Evolutionary conservation across 805 yeast genomes (phyloP), one percentile per base, ranked within the genome.

Genomic region (Candida xiaguanensis): DNA sequence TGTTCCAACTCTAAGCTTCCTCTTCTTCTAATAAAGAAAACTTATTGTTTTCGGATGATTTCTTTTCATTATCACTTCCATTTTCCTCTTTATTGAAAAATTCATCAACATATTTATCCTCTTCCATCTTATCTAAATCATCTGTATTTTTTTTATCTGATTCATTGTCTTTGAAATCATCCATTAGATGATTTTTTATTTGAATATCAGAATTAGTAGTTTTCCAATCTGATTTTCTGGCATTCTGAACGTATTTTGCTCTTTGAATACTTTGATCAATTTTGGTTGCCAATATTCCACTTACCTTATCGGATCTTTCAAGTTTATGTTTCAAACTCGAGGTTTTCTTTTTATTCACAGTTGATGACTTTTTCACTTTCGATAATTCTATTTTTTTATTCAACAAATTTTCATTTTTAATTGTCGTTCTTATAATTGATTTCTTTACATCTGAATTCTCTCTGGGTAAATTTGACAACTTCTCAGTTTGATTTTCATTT

Each of bases 221-320:
- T 36, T 82, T 89, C 93, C 91, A 84, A 12, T 78, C 82, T 0
- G 85, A 63, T 56, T 82, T 83, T 58, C 93, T 71, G 8, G 82
- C 69, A 15, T 58, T 63, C 49, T 77, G 82, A 20, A 83, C 78
- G 48, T 67, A 75, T 49, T 70, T 80, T 16, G 86, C 81, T 52
- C 87, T 73, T 34, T 72, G 71, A 19, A 80, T 74, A 47, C 87
- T 78, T 48, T 77, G 78, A 46, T 75, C 75, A 29, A 83, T 81
- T 55, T 82, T 84, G 31, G 75, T 72, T 14, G 77, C 71, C 38
- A 82, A 63, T 34, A 73, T 72, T 24, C 82, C 85, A 19, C 70
- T 71, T 18, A 80, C 48, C 43, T 70, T 71, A 26, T 72, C 54
- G 5, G 79, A 77, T 46, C 75, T 70, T 47, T 75, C 74, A 15